A percentile compares a stretch with the other conserved stretches of the same genome.
Evolutionary conservation across 331 rosid species (phyloP).

Genomic region (Rosa hybrid): DNA sequence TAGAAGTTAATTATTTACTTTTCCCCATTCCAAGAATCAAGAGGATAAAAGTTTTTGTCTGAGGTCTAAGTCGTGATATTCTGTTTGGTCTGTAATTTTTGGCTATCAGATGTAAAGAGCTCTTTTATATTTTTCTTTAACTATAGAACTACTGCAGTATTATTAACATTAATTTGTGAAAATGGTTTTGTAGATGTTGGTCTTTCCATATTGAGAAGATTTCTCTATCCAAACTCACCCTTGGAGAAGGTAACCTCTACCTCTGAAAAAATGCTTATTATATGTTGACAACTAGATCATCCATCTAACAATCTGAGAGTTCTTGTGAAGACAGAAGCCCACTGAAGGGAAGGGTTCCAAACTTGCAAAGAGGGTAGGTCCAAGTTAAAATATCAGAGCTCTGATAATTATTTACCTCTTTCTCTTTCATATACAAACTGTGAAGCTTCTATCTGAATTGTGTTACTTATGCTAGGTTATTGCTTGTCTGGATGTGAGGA

Average conservation of each 20-base stretch:
- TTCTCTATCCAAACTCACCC: constrained; percentile 67
- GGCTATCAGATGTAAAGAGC: not conserved
- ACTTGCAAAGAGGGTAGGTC: constrained; percentile 88
- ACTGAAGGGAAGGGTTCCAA: constrained; percentile 70
- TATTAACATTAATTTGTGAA: constrained; percentile 25
- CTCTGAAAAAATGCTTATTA: constrained; percentile 26
- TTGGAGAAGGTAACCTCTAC: constrained; percentile 60
- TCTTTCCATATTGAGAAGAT: constrained; percentile 84
- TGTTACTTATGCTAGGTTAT: constrained; percentile 60
- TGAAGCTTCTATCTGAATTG: constrained; percentile 4
- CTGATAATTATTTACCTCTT: not conserved
- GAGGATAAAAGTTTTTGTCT: not conserved
- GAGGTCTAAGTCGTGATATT: not conserved
- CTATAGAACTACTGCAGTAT: not conserved
- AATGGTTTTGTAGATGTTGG: constrained; percentile 72
- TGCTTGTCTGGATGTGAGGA: constrained; percentile 97
- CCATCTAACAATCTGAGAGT: constrained; percentile 49
- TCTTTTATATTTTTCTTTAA: not conserved
- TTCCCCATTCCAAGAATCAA: not conserved
- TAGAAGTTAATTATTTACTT: not conserved
- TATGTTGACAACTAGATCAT: constrained; percentile 28
- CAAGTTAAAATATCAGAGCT: not conserved
- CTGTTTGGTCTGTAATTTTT: not conserved
- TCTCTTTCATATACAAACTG: not conserved
- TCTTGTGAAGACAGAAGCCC: constrained; percentile 72